phyloP scores from a whole-genome alignment of 176 grass and related monocot species.

The Hsuehochloa calcarea region DNA sequence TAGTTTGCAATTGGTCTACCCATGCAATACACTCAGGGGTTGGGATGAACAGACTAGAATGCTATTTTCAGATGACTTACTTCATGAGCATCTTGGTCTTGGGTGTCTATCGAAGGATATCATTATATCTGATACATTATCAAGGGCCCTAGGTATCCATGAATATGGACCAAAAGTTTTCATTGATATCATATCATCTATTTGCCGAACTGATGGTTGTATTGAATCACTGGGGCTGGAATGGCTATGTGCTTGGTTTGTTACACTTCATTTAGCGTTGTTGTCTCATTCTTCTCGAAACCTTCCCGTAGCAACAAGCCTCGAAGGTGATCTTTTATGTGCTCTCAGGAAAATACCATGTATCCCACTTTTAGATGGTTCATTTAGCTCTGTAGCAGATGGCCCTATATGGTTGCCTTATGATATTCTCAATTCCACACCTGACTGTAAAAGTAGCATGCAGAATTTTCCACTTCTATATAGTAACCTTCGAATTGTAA shows the following conservation, averaged over 20 bases:
- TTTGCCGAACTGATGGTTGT: constrained; percentile 56
- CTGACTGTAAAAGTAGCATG: constrained; percentile 55
- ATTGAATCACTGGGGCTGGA: constrained; percentile 73
- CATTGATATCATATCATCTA: constrained; percentile 65
- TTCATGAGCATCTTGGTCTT: constrained; percentile 78
- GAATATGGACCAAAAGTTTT: constrained; percentile 81
- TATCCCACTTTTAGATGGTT: constrained; percentile 89
- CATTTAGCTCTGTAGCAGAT: constrained; percentile 75
- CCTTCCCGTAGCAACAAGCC: constrained; percentile 29
- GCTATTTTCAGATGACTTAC: constrained; percentile 68
- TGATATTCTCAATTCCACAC: constrained; percentile 52
- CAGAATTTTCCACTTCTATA: constrained; percentile 71
- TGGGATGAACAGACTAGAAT: constrained; percentile 73
- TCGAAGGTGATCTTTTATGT: constrained; percentile 66
- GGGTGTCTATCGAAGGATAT: constrained; percentile 84
- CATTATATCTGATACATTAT: constrained; percentile 73
- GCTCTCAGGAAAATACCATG: constrained; percentile 70
- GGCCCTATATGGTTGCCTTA: constrained; percentile 84
- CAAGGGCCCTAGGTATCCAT: constrained; percentile 71
- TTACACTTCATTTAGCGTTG: constrained; percentile 57
- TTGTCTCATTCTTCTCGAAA: constrained; percentile 50
- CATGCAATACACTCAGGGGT: constrained; percentile 73
- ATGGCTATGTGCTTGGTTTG: constrained; percentile 89
- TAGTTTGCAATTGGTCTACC: constrained; percentile 59
- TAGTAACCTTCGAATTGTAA: constrained; percentile 66